Base-by-base conservation (phyloP, 768 basidiomycete genomes). In the Pisolithus marmoratus region DNA sequence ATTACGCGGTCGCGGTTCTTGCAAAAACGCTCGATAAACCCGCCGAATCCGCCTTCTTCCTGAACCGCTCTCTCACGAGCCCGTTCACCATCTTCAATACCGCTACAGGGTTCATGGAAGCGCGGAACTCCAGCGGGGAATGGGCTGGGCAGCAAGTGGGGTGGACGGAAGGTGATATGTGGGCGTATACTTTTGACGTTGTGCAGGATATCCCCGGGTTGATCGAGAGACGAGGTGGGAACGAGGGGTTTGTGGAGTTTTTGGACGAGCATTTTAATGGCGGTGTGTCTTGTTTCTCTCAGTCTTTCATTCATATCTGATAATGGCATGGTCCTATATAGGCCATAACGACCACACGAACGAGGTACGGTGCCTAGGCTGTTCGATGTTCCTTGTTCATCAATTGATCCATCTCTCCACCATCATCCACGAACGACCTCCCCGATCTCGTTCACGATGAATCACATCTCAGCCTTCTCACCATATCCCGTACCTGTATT, bases 311-410 rank as follows among this genome's bases (percentile, higher is more conserved):
- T 49, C 34, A 52, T 26, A 8, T 26, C 20, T 24, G 12, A 14
- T 24, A 12, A 14, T 20, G 5, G 41, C 23, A 5, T 19, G 43
- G 8, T n/a, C 14, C 14, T 27, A 38, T 36, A 68, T 73, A 64
- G 88, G 85, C 0, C 86, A 90, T 57, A 91, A 91, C 59, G 82
- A 87, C 55, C 89, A 90, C 56, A 84, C 82, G 1, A 93, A 91
- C 57, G 90, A 91, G 76, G 85, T 80, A 49, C 7, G 72, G 14
- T 34, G 1, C 5, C 5, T 12, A 34, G 15, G 3, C 2, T 29
- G 29, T 29, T 29, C 29, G 8, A 29, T 11, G 8, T 29, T 11
- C 60, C 9, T 23, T 6, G 7, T 1, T n/a, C 8, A 15, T 24
- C 23, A 44, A 24, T 26, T 3, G 4, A 24, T 26, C 29, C 29